Conservation (phyloP, 2,329 filamentous ascomycete genomes). For the Curvularia sp. region DNA sequence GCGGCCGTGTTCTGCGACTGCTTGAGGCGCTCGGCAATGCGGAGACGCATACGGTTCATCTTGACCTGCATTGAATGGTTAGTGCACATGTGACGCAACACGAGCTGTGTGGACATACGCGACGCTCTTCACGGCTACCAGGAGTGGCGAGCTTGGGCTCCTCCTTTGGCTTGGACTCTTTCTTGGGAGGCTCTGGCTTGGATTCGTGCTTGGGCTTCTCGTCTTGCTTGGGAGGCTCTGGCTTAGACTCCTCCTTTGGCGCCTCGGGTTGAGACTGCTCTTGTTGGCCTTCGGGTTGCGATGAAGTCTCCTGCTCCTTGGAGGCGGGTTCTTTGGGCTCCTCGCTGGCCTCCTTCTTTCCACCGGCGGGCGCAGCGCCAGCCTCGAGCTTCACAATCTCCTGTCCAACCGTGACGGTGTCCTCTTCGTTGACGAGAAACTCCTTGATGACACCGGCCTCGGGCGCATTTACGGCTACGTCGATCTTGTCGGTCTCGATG, state of each 20-base stretch:
- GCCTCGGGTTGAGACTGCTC: conserved; percentile 53
- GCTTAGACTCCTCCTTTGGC: conserved; percentile 52
- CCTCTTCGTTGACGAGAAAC: conserved; percentile 89
- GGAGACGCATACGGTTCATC: conserved; percentile 99
- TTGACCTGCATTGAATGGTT: conserved; percentile 72
- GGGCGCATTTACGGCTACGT: conserved; percentile 94
- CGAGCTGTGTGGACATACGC: conserved; percentile 64
- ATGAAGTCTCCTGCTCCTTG: conserved; percentile 64
- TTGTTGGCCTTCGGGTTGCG: conserved; percentile 61
- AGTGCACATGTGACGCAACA: conserved; percentile 12
- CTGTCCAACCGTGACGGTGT: conserved; percentile 93
- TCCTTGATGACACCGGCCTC: conserved; percentile 91
- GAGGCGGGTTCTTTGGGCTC: conserved; percentile 68
- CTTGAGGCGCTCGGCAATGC: conserved; percentile 97
- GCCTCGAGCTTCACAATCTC: conserved; percentile 85
- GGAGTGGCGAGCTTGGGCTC: conserved; percentile 54
- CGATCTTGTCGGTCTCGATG: conserved; percentile 99
- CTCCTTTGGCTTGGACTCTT: conserved; percentile 47
- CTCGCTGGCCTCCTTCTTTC: conserved; percentile 62
- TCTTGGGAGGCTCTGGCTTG: conserved; percentile 32
- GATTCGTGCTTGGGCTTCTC: conserved; percentile 43
- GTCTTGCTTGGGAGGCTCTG: conserved; percentile 50
- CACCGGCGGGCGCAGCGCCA: conserved; percentile 61
- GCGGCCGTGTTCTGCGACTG: conserved; percentile 99
- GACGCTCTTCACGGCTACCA: conserved; percentile 84